Conservation (phyloP, 345 rosid genomes). For the Citrus sinensis region DNA sequence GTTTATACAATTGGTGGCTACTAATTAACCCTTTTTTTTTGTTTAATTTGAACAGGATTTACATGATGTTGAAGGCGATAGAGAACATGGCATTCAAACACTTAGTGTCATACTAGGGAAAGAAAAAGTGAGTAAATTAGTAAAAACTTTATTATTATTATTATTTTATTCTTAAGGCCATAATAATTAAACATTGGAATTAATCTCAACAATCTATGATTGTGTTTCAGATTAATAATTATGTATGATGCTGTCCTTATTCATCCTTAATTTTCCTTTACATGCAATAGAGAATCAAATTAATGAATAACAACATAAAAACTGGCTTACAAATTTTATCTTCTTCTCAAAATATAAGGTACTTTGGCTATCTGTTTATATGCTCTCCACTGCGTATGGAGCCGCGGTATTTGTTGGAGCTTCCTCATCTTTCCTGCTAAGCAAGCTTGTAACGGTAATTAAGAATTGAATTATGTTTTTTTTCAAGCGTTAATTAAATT, state of each 20-base stretch:
- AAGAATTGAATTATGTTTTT: not conserved
- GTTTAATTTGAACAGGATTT: constrained; percentile 25
- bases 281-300: too few relatives aligned
- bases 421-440: constrained; percentile 14
- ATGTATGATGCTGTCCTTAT: not conserved
- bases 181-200: not conserved
- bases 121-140: constrained; percentile 21
- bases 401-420: constrained; percentile 24
- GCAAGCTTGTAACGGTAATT: constrained; percentile 22
- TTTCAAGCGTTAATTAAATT: too few relatives aligned
- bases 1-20: not conserved
- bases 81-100: constrained; percentile 25
- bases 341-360: constrained; percentile 8
- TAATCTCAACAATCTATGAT: not conserved
- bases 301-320: too few relatives aligned
- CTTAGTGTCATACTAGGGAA: constrained; percentile 23
- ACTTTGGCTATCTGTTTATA: constrained; percentile 23
- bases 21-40: not conserved
- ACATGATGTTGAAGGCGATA: constrained; percentile 37
- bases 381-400: constrained; percentile 30
- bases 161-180: not conserved
- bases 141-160: not conserved
- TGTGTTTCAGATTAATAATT: not conserved
- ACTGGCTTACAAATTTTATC: not conserved
- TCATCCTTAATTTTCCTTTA: not conserved